These are phyloP conservation scores for Tremella fuciformis DNA, from an alignment of 768 basidiomycete species.

Conservation along the genomic window DNA sequence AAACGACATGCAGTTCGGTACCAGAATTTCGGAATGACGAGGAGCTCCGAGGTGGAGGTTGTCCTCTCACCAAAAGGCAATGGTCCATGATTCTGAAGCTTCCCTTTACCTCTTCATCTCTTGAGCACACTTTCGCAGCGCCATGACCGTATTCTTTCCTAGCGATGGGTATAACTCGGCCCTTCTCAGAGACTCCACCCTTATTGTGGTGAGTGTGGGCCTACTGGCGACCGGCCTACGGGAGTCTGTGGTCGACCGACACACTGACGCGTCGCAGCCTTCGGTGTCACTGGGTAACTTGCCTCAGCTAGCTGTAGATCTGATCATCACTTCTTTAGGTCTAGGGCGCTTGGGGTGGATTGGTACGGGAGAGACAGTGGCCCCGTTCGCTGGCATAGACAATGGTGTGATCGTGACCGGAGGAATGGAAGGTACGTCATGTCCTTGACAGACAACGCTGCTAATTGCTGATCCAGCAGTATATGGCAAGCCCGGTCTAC, in stretches of 20 bases:
- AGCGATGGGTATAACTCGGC: background rate
- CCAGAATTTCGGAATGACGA: background rate
- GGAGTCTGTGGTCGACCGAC: background rate
- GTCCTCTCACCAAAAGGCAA: background rate
- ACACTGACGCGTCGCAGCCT: slow-evolving; percentile 55
- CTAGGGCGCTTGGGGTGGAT: slow-evolving; percentile 64
- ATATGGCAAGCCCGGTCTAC: slow-evolving; percentile 59
- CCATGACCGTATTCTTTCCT: slow-evolving; percentile 34
- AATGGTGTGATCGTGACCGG: slow-evolving; percentile 67
- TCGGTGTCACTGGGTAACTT: slow-evolving; percentile 78
- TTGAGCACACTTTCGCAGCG: background rate
- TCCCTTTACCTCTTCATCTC: background rate
- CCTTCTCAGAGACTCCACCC: slow-evolving; percentile 5
- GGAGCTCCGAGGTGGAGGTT: background rate
- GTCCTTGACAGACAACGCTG: too few species aligned
- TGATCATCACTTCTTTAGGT: slow-evolving; percentile 66
- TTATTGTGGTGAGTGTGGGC: slow-evolving; percentile 20
- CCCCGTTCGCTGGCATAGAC: slow-evolving; percentile 70
- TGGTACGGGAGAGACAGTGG: slow-evolving; percentile 60
- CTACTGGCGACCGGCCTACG: too few species aligned
- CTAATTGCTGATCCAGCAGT: slow-evolving; percentile 55
- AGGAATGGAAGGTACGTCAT: slow-evolving; percentile 69
- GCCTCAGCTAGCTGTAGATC: slow-evolving; percentile 71
- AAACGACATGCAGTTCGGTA: background rate
- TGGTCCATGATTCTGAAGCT: background rate